Conservation (phyloP, 129 eudicot species). For the Ambrosia artemisiifolia region DNA sequence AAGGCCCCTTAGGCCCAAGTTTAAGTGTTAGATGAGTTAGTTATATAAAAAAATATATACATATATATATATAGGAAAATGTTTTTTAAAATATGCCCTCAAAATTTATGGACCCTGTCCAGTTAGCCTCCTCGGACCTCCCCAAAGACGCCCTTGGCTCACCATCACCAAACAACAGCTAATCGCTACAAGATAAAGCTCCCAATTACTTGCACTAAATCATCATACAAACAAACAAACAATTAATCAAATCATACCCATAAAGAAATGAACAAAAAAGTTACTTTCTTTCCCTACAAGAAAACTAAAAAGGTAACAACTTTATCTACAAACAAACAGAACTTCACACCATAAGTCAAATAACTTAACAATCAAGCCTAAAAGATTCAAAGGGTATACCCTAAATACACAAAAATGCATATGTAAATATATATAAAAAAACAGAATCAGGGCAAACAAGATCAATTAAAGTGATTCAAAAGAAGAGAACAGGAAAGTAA, state of each 20-base stretch:
- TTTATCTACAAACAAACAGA: background rate
- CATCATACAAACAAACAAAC: background rate
- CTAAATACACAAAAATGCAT: constrained; percentile 5
- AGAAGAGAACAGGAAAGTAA: background rate
- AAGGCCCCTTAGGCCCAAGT: no score
- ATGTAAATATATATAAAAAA: background rate
- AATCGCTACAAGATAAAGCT: background rate
- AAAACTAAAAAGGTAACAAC: background rate
- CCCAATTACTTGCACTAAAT: background rate
- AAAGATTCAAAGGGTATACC: background rate
- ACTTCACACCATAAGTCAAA: background rate
- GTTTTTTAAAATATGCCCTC: no score
- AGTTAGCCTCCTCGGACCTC: no score
- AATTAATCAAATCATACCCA: background rate
- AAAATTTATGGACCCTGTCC: no score
- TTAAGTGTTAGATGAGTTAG: no score
- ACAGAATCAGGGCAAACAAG: background rate
- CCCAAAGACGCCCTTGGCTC: no score
- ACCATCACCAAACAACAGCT: background rate
- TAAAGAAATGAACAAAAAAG: background rate
- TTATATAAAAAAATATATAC: no score
- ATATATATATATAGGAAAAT: no score
- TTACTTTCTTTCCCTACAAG: constrained; percentile 20
- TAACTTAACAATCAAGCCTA: background rate
- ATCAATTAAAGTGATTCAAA: background rate